A percentile compares a stretch with the other conserved stretches of the same genome.
phyloP scores from a whole-genome alignment of 306 rosid species.

The Fragaria ananassa region DNA sequence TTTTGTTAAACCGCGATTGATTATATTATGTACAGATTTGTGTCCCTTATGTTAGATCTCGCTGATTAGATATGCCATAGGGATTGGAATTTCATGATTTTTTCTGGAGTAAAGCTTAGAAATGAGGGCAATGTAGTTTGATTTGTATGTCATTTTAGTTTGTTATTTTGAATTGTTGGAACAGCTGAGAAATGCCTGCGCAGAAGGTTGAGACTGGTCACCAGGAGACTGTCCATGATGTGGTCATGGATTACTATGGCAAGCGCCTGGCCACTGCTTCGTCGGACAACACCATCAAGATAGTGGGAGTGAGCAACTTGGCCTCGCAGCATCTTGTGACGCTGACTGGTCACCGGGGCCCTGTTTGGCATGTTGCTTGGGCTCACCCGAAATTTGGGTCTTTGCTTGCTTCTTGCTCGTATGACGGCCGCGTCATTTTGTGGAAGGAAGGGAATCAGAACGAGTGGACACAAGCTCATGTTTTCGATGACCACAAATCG shows the following conservation, averaged over 20 bases:
- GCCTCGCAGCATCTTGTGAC: constrained; percentile 79
- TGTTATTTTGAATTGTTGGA: not conserved
- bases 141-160: not conserved
- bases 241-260: constrained; percentile 81
- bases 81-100: not conserved
- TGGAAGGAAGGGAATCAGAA: constrained; percentile 89
- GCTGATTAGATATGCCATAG: not conserved
- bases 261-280: constrained; percentile 83
- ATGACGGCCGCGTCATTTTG: constrained; percentile 62
- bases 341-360: constrained; percentile 73
- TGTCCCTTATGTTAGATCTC: not conserved
- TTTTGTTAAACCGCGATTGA: not conserved
- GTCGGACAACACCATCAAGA: constrained; percentile 78
- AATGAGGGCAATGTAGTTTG: not conserved
- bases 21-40: not conserved
- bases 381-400: constrained; percentile 87
- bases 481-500: constrained; percentile 67
- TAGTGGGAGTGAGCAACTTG: constrained; percentile 67
- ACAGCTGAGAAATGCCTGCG: constrained; percentile 47
- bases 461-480: constrained; percentile 71
- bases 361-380: constrained; percentile 82
- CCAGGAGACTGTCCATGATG: constrained; percentile 70
- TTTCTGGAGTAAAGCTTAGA: not conserved
- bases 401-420: constrained; percentile 71
- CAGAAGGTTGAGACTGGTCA: constrained; percentile 84